Conservation (phyloP, 2,329 filamentous ascomycete genomes). For the Arthrobotrys entomopaga region DNA sequence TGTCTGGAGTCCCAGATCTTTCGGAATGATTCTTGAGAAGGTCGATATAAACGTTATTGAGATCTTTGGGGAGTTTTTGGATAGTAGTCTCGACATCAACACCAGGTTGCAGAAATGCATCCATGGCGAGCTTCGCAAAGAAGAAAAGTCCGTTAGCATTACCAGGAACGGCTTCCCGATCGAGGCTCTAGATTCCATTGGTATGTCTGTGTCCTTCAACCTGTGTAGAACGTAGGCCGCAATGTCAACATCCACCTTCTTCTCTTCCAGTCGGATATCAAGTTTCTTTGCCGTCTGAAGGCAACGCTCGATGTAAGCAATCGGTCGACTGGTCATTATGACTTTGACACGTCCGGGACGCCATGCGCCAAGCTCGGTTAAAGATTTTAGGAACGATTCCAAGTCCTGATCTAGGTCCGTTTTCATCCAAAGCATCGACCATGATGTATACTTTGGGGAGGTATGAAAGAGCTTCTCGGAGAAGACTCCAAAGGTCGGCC, state of each 20-base stretch:
- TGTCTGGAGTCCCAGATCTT: slow-evolving; percentile 38
- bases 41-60: slow-evolving; percentile 59
- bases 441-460: too few species aligned
- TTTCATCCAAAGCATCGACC: too few species aligned
- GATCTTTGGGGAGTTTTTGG: slow-evolving; percentile 54
- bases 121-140: slow-evolving; percentile 57
- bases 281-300: slow-evolving; percentile 54
- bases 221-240: slow-evolving; percentile 23
- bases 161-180: slow-evolving; percentile 16
- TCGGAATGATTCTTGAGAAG: slow-evolving; percentile 55
- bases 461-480: too few species aligned
- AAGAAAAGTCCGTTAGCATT: slow-evolving; percentile 56
- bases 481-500: too few species aligned
- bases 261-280: slow-evolving; percentile 55
- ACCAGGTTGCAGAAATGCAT: slow-evolving; percentile 55
- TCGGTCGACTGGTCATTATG: slow-evolving; percentile 57
- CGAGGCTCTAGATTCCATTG: not conserved
- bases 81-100: slow-evolving; percentile 27
- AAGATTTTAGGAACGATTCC: slow-evolving; percentile 3
- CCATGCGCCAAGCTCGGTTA: slow-evolving; percentile 26
- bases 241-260: slow-evolving; percentile 56
- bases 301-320: slow-evolving; percentile 54
- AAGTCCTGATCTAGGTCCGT: too few species aligned
- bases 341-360: slow-evolving; percentile 47
- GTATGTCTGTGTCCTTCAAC: slow-evolving; percentile 10